Evolutionary conservation across 2,329 filamentous ascomycete genomes (phyloP).

Genomic region (Pestalotiopsis sp.): DNA sequence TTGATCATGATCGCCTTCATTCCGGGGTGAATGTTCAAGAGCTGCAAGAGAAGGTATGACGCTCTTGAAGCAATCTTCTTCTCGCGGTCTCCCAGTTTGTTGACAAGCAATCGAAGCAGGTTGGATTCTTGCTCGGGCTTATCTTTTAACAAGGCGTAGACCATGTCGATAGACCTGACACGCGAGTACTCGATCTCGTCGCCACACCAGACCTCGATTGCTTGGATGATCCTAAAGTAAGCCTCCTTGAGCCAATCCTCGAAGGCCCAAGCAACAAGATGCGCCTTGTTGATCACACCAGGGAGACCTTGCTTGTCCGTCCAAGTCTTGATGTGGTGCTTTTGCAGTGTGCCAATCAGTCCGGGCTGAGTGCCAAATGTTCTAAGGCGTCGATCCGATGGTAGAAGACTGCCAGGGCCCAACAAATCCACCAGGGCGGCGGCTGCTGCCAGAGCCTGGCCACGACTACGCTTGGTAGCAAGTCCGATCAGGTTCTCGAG

Average conservation of each 20-base stretch:
- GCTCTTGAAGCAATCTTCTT: slow-evolving; percentile 94
- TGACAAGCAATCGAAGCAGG: slow-evolving; percentile 84
- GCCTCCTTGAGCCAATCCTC: slow-evolving; percentile 95
- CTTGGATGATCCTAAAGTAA: slow-evolving; percentile 91
- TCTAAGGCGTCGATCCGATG: slow-evolving; percentile 78
- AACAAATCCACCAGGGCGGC: slow-evolving; percentile 93
- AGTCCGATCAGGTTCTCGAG: slow-evolving; percentile 82
- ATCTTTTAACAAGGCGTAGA: slow-evolving; percentile 88
- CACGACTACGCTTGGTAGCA: slow-evolving; percentile 91
- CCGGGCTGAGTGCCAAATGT: slow-evolving; percentile 80
- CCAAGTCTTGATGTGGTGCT: slow-evolving; percentile 63
- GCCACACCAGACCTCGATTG: slow-evolving; percentile 89
- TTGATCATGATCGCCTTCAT: slow-evolving; percentile 92
- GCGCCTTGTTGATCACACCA: slow-evolving; percentile 70
- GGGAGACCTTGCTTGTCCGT: slow-evolving; percentile 71
- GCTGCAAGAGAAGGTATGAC: slow-evolving; percentile 90
- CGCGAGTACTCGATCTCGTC: slow-evolving; percentile 96
- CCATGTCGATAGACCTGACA: slow-evolving; percentile 83
- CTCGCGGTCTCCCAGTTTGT: slow-evolving; percentile 94
- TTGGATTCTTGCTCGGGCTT: slow-evolving; percentile 98
- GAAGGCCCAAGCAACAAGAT: slow-evolving; percentile 86
- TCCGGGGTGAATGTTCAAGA: slow-evolving; percentile 84
- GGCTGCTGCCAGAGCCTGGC: slow-evolving; percentile 89
- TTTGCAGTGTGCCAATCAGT: slow-evolving; percentile 71
- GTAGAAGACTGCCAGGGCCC: slow-evolving; percentile 83